Conservation (phyloP, 306 rosid species). For the Cyamopsis tetragonoloba region DNA sequence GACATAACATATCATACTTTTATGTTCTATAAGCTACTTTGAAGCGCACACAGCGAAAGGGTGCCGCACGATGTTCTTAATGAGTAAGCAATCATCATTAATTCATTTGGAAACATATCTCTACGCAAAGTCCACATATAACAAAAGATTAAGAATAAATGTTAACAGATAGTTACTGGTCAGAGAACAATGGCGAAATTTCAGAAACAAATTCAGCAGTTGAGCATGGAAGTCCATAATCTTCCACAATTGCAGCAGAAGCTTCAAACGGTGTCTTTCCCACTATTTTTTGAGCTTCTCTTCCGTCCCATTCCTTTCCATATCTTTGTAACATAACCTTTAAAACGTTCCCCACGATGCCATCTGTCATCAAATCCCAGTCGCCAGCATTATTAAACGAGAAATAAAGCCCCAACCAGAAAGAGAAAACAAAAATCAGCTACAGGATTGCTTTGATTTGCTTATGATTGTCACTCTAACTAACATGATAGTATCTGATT, state of each 20-base stretch:
- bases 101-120: background rate
- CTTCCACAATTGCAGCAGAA: conserved; percentile 62
- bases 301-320: conserved; percentile 92
- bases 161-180: conserved; percentile 46
- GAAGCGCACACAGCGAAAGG: background rate
- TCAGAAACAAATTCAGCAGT: conserved; percentile 55
- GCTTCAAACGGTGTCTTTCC: conserved; percentile 79
- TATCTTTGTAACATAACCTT: conserved; percentile 49
- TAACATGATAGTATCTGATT: too few species aligned
- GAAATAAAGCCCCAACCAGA: background rate
- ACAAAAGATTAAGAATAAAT: background rate
- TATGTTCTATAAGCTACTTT: background rate
- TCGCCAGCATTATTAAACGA: background rate
- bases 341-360: conserved; percentile 55
- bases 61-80: background rate
- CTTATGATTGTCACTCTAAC: too few species aligned
- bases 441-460: background rate
- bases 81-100: background rate
- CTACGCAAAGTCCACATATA: background rate
- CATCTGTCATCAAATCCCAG: conserved; percentile 51
- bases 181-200: conserved; percentile 59
- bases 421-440: background rate
- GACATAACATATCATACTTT: background rate
- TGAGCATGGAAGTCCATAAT: conserved; percentile 77
- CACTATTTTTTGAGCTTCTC: conserved; percentile 56